These are phyloP conservation scores for Pseudotsuga menziesii DNA, from an alignment of 75 land plant genomes.

Conservation along the genomic window DNA sequence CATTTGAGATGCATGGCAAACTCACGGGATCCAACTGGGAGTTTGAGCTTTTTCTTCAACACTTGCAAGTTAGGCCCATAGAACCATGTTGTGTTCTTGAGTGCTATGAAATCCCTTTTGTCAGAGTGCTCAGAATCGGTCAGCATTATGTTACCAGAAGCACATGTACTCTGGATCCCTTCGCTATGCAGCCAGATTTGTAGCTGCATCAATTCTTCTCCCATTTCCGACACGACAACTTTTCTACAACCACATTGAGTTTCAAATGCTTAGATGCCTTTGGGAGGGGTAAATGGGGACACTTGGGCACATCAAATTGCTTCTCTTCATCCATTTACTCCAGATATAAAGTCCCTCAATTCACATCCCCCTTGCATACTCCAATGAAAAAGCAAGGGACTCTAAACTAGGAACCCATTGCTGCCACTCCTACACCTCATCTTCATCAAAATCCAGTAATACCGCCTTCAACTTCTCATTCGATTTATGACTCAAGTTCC, in stretches of 20 bases:
- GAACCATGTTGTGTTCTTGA: slow-evolving; percentile 55
- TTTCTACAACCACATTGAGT: slow-evolving; percentile 61
- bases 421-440: slow-evolving; percentile 26
- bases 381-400: slow-evolving; percentile 23
- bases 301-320: slow-evolving; percentile 47
- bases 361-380: slow-evolving; percentile 21
- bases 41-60: too few species aligned
- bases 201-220: slow-evolving; percentile 34
- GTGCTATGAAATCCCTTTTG: slow-evolving; percentile 56
- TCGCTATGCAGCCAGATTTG: slow-evolving; percentile 47
- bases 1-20: too few species aligned
- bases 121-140: slow-evolving; percentile 66
- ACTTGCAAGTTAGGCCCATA: slow-evolving; percentile 8
- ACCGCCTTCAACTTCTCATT: slow-evolving; percentile 34
- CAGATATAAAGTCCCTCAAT: too few species aligned
- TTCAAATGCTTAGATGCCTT: slow-evolving; percentile 18
- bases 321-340: slow-evolving; percentile 60
- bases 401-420: slow-evolving; percentile 27
- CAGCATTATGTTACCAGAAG: slow-evolving; percentile 29
- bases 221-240: slow-evolving; percentile 10
- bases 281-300: slow-evolving; percentile 56
- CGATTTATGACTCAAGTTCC: slow-evolving; percentile 15
- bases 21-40: too few species aligned
- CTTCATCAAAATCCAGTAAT: slow-evolving; percentile 49
- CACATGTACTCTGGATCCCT: slow-evolving; percentile 16